A percentile compares a stretch with the other conserved stretches of the same genome.
Conservation (phyloP, 257 asterid species). For the Thymus quinquecostatus region DNA sequence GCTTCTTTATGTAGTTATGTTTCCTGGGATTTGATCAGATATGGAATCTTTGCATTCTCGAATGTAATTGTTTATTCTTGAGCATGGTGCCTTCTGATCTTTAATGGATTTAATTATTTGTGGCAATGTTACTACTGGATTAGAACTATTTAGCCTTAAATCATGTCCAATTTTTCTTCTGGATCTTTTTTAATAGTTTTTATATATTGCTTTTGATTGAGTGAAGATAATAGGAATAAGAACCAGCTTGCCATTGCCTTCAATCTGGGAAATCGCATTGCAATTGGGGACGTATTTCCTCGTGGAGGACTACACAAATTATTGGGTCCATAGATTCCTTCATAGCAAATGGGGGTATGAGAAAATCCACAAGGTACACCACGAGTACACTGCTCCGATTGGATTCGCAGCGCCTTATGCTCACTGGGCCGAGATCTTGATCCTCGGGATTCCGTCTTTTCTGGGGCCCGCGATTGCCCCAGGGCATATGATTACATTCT, state of each 20-base stretch:
- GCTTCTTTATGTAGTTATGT: not conserved
- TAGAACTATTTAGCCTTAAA: not conserved
- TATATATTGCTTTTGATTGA: not conserved
- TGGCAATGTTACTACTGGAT: not conserved
- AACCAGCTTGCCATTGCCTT: conserved; percentile 90
- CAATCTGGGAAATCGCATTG: conserved; percentile 68
- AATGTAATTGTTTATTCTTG: conserved; percentile 2
- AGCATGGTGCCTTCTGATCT: not conserved
- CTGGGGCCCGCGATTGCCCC: conserved; percentile 94
- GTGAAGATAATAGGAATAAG: conserved; percentile 81
- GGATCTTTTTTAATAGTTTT: not conserved
- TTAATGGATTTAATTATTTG: conserved; percentile 23
- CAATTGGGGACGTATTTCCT: conserved; percentile 80
- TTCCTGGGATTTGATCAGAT: conserved; percentile 7
- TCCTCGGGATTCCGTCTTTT: conserved; percentile 96
- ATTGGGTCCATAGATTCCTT: conserved; percentile 92
- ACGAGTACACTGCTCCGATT: conserved; percentile 92
- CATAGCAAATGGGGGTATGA: conserved; percentile 98
- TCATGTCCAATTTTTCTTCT: conserved; percentile 7
- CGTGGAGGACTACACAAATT: conserved; percentile 89
- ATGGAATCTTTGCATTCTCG: not conserved
- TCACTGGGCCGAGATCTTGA: conserved; percentile 95
- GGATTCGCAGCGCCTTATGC: conserved; percentile 98
- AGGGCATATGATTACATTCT: conserved; percentile 91
- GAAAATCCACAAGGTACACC: conserved; percentile 96